Percentiles rank a stretch among this genome's conserved stretches.
Conservation (phyloP, 2,329 filamentous ascomycete genomes). For the Pyrenochaeta sp. region DNA sequence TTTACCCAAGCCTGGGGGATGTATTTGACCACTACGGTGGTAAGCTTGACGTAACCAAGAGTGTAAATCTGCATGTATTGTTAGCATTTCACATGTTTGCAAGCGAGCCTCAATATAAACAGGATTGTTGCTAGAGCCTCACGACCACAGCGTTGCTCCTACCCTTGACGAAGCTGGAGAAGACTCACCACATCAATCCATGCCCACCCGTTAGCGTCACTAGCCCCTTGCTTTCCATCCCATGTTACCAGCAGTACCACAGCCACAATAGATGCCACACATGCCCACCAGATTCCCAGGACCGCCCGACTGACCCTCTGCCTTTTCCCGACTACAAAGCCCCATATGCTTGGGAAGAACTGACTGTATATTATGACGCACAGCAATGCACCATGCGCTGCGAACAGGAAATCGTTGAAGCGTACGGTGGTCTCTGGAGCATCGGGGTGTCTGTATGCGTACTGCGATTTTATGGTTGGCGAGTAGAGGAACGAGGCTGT, state of each 20-base stretch:
- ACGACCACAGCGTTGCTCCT: background rate
- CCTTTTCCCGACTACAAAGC: slow-evolving; percentile 69
- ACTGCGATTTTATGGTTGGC: slow-evolving; percentile 78
- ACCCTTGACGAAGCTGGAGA: background rate
- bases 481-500: slow-evolving; percentile 82
- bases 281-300: slow-evolving; percentile 74
- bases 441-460: slow-evolving; percentile 78
- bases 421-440: slow-evolving; percentile 83
- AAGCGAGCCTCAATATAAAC: background rate
- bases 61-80: slow-evolving; percentile 62
- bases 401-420: slow-evolving; percentile 90
- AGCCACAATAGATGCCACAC: slow-evolving; percentile 64
- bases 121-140: background rate
- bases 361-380: slow-evolving; percentile 79
- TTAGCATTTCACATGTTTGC: background rate
- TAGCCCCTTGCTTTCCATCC: slow-evolving; percentile 52
- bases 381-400: slow-evolving; percentile 78
- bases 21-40: slow-evolving; percentile 92
- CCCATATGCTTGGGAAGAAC: slow-evolving; percentile 77
- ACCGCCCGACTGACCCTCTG: slow-evolving; percentile 69
- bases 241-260: slow-evolving; percentile 57
- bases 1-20: slow-evolving; percentile 76
- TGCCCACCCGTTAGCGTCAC: slow-evolving; percentile 63
- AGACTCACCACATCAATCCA: slow-evolving; percentile 70
- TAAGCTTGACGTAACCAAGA: slow-evolving; percentile 86